phyloP scores from a whole-genome alignment of 805 yeast species.

The Teunomyces gatunensis region DNA sequence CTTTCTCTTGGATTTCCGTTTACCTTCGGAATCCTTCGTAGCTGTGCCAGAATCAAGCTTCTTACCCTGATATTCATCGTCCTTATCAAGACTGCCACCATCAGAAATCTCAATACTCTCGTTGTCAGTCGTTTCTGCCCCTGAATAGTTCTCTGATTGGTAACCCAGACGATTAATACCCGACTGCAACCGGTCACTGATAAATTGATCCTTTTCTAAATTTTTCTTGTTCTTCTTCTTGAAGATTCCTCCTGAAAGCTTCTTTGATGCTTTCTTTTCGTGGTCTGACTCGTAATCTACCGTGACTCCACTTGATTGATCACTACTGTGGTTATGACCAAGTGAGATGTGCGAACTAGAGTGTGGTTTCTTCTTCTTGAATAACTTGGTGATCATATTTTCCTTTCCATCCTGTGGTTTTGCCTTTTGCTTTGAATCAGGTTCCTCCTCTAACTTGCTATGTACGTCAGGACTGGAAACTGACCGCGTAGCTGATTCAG shows the following conservation, averaged over 20 bases:
- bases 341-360: constrained; percentile 5
- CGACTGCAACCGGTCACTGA: not conserved
- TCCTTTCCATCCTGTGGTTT: constrained; percentile 27
- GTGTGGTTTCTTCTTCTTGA: constrained; percentile 30
- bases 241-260: constrained; percentile 13
- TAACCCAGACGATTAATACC: not conserved
- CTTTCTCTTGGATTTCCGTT: constrained; percentile 8
- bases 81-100: not conserved
- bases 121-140: constrained; percentile 1
- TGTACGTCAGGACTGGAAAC: constrained; percentile 37
- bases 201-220: constrained; percentile 7
- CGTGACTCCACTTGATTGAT: constrained; percentile 14
- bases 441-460: constrained; percentile 7
- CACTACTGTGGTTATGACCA: not conserved
- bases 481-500: constrained; percentile 30
- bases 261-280: constrained; percentile 16
- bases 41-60: not conserved
- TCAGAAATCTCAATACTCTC: not conserved
- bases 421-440: not conserved
- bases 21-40: constrained; percentile 4
- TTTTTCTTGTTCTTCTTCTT: constrained; percentile 14
- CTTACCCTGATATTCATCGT: not conserved
- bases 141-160: constrained; percentile 1
- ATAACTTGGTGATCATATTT: constrained; percentile 40
- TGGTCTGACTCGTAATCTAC: constrained; percentile 27